Base-by-base conservation (phyloP, 192 early-diverging fungal genomes). In the Podila verticillata region DNA sequence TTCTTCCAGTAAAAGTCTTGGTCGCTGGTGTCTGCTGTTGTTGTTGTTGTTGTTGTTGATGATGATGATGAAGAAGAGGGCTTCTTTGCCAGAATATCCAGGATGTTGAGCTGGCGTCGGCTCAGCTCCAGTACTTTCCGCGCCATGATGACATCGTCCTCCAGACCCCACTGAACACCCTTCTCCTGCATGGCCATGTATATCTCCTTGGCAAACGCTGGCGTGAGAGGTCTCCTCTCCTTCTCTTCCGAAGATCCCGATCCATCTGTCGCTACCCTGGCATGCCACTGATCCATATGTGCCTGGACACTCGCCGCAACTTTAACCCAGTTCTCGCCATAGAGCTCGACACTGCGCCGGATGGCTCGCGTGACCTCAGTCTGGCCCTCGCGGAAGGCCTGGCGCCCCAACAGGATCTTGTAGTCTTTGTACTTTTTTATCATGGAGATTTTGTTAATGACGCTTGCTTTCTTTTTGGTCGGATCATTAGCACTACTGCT, bases 251-350 rank as follows among this genome's bases (percentile, higher is more conserved):
- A 51, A 2, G 68, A 10, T 28, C 9, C 15, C 7, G 31, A 10
- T 19, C 44, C 49, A 7, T 44, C 39, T 17, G 39, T 12, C 7
- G 59, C 57, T 17, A 39, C 56, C 28, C 39, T 61, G 17, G 66
- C 7, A 2, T 30, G 22, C 75, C 75, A 79, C 10, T 57, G 47
- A 22, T 79, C 51, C 5, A 79, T n/a, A 10, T 66, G 36, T 15
- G 28, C 19, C 22, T 71, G 60, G n/a, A 68, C 56, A 51, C 63
- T 17, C 12, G 49, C 54, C 12, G 75, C 70, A 15, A 80, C 70
- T 20, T 47, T 72, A 17, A 56, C 67, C 75, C 75, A 80, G 65
- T 80, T 80, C 59, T 80, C 75, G 24, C 70, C 75, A 68, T 80
- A 80, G 20, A 80, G 20, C 51, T 80, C 75, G 2, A 72, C 75